Base-by-base conservation (phyloP, 495 filamentous ascomycete species). In the Penicillium silybi region DNA sequence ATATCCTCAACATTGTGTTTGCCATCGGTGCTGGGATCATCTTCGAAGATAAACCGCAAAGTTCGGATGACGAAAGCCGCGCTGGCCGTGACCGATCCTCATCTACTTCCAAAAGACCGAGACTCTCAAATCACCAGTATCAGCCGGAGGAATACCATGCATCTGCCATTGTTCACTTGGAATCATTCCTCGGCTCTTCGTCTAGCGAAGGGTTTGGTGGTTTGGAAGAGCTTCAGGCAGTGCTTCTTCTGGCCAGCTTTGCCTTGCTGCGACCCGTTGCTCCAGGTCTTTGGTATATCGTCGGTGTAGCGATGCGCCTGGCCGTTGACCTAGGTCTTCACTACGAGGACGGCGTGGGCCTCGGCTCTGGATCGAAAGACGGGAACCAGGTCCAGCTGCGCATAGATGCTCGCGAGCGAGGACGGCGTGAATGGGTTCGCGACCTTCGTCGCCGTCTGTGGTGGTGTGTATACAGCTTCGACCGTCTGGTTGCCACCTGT, bases 141-240 rank as follows among this genome's bases (percentile, higher is more conserved):
- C 90, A 92, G 63, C 89, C 92, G 2, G 92, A 97, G 69, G 90
- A 96, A 65, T 97, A 97, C 66, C 92, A 97, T 68, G 91, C 92
- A 6, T 89, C 89, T 45, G 92, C 92, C 3, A 91, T 97, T 54
- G 79, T 95, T 32, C 88, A 97, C 63, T 75, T 97, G 15, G 92
- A 97, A 64, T 84, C 85, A 1, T 96, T 93, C 61, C 77, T 97
- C 0, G 85, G 86, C 11, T 84, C 83, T 23, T 72, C 76, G 11
- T 69, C 79, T 5, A 67, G 70, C 29, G 83, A 86, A 50, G 82
- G 85, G 1, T 85, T 83, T 54, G 87, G 88, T 13, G 92, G 90
- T 0, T 67, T 97, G 51, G 92, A 97, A 67, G 92, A 96, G 65
- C 76, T 97, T 37, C 92, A 97, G 64, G 90, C 90, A 25, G 92